These are phyloP conservation scores for Exophiala xenobiotica DNA, from an alignment of 2,329 filamentous ascomycete species.

Conservation along the genomic window DNA sequence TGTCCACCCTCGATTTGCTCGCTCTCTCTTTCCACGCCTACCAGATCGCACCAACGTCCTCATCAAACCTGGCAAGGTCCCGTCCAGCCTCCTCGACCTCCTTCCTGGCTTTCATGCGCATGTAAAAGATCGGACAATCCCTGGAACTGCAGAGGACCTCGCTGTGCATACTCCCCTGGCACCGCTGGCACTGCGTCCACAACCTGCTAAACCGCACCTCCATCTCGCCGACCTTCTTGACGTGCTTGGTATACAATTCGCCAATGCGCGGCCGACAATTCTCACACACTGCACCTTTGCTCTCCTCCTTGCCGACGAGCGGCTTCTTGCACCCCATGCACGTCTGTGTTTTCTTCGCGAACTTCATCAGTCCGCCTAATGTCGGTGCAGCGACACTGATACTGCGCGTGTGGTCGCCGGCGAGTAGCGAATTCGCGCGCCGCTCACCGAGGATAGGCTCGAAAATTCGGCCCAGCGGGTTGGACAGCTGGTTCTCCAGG, in stretches of 20 bases:
- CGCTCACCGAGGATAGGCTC: slow-evolving; percentile 95
- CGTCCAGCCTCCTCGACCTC: slow-evolving; percentile 93
- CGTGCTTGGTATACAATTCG: slow-evolving; percentile 88
- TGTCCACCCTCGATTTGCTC: no score
- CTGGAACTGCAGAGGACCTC: slow-evolving; percentile 96
- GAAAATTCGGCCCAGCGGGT: slow-evolving; percentile 92
- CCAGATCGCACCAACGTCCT: slow-evolving; percentile 62
- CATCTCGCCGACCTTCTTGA: slow-evolving; percentile 84
- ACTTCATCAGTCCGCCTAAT: slow-evolving; percentile 95
- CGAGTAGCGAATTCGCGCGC: slow-evolving; percentile 80
- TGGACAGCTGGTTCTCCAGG: slow-evolving; percentile 95
- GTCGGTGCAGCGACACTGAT: slow-evolving; percentile 90
- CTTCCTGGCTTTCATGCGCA: slow-evolving; percentile 99
- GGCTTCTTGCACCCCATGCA: slow-evolving; percentile 99
- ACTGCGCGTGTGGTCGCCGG: slow-evolving; percentile 89
- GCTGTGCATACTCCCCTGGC: slow-evolving; percentile 95
- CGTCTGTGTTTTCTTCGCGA: slow-evolving; percentile 94
- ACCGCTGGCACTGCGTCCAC: slow-evolving; percentile 98
- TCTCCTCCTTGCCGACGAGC: slow-evolving; percentile 74
- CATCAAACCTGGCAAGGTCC: slow-evolving; percentile 86
- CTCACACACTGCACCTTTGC: slow-evolving; percentile 79
- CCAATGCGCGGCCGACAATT: slow-evolving; percentile 82
- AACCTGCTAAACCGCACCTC: slow-evolving; percentile 89
- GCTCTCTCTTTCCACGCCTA: no score
- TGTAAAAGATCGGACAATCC: slow-evolving; percentile 99